A percentile compares a stretch with the other conserved stretches of the same genome.
Conservation (phyloP, 768 basidiomycete genomes). For the Kwoniella shandongensis region DNA sequence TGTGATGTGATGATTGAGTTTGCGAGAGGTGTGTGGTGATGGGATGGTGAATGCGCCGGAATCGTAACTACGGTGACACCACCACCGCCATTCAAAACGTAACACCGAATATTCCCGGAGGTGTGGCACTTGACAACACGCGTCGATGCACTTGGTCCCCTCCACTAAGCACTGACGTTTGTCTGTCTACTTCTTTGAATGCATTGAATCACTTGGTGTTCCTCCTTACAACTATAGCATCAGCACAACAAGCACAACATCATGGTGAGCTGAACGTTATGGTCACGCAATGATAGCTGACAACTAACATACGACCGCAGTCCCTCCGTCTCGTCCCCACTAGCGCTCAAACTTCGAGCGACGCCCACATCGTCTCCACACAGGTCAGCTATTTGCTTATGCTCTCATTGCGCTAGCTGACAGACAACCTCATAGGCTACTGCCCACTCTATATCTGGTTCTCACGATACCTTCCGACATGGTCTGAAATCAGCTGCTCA, state of each 20-base stretch:
- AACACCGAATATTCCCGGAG: constrained; percentile 9
- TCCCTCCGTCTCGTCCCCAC: constrained; percentile 33
- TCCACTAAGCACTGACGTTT: neutral
- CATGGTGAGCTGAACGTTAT: constrained; percentile 12
- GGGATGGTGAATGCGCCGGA: no score
- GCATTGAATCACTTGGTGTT: neutral
- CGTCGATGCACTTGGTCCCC: constrained; percentile 8
- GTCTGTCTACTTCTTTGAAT: neutral
- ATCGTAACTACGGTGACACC: no score
- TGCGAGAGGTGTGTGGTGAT: no score
- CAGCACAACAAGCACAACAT: neutral
- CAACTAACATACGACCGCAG: constrained; percentile 12
- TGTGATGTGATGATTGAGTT: no score
- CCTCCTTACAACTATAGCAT: neutral
- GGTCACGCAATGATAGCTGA: neutral
- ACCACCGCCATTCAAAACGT: neutral
- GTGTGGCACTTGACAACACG: constrained; percentile 20
- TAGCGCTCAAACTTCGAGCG: constrained; percentile 30
- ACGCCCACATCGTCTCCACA: constrained; percentile 39
- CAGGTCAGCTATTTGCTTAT: constrained; percentile 42
- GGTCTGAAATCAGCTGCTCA: constrained; percentile 78
- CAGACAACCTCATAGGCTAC: constrained; percentile 29
- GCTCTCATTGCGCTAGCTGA: neutral
- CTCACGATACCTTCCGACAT: constrained; percentile 84
- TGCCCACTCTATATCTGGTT: constrained; percentile 62